Evolutionary conservation across 345 rosid species (phyloP).

Genomic region (Clausena lansium): DNA sequence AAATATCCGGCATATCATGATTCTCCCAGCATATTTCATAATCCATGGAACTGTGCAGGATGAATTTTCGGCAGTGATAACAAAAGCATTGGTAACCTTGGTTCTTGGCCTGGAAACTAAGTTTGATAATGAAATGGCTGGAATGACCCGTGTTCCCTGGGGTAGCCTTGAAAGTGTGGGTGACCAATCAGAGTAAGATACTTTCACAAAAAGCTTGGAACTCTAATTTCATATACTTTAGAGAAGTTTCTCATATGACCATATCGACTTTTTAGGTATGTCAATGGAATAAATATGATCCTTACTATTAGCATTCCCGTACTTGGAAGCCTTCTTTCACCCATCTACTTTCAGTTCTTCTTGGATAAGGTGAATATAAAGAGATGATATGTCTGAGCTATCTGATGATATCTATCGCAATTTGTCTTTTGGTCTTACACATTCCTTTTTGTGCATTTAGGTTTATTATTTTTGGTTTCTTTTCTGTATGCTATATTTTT

Average conservation of each 20-base stretch:
- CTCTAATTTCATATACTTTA: not conserved
- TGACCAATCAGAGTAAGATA: constrained; percentile 87
- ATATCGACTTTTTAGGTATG: constrained; percentile 54
- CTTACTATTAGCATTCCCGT: constrained; percentile 60
- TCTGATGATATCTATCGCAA: not conserved
- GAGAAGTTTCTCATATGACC: constrained; percentile 13
- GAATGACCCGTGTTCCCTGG: constrained; percentile 97
- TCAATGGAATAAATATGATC: constrained; percentile 58
- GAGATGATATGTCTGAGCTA: not conserved
- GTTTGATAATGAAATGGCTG: constrained; percentile 94
- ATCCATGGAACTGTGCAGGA: constrained; percentile 54
- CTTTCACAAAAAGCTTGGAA: not conserved
- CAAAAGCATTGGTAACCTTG: constrained; percentile 79
- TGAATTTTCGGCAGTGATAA: constrained; percentile 93
- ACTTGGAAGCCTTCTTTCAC: constrained; percentile 65
- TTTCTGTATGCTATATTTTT: not conserved
- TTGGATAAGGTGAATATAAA: constrained; percentile 60
- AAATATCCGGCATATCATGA: constrained; percentile 1
- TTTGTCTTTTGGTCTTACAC: not conserved
- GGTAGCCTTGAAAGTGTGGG: constrained; percentile 96
- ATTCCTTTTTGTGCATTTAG: not conserved
- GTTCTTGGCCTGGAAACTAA: constrained; percentile 95
- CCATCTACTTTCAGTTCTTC: constrained; percentile 74
- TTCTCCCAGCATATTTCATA: constrained; percentile 21
- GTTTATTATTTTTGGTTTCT: not conserved